Conservation (phyloP, 495 filamentous ascomycete species). For the Penicillium daleae region DNA sequence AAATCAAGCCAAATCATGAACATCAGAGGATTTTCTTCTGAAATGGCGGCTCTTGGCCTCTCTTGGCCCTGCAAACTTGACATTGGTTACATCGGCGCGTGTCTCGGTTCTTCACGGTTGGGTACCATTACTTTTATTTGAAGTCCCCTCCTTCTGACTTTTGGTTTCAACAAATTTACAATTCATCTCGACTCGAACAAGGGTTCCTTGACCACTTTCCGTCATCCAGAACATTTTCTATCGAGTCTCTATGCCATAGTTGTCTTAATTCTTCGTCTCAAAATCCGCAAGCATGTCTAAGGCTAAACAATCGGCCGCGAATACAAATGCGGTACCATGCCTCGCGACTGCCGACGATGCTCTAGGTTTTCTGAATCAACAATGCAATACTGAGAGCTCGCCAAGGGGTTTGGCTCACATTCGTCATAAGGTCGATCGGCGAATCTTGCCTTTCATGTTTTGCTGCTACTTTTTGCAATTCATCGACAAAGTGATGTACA, state of each 20-base stretch:
- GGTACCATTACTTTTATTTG: not conserved
- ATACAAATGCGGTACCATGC: not conserved
- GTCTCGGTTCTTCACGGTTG: not conserved
- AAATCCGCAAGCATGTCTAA: not conserved
- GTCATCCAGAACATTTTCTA: not conserved
- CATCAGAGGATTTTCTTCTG: not conserved
- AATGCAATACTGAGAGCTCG: not conserved
- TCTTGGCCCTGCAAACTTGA: not conserved
- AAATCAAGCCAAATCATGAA: not conserved
- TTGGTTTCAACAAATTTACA: not conserved
- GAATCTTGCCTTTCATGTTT: not conserved
- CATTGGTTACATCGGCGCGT: not conserved
- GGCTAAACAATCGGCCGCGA: not conserved
- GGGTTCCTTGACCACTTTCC: not conserved
- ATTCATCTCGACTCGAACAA: not conserved
- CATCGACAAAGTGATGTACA: conserved; percentile 1
- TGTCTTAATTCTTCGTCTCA: not conserved
- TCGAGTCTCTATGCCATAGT: not conserved
- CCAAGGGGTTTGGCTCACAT: not conserved
- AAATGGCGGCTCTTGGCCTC: not conserved
- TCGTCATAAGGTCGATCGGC: not conserved
- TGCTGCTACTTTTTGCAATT: not conserved
- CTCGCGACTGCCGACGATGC: not conserved
- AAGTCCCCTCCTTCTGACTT: not conserved
- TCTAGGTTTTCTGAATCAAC: not conserved